Percentiles rank a stretch among this genome's conserved stretches.
phyloP scores from a whole-genome alignment of 1,284 basidiomycete species.

The Xerocomus amazonicus region DNA sequence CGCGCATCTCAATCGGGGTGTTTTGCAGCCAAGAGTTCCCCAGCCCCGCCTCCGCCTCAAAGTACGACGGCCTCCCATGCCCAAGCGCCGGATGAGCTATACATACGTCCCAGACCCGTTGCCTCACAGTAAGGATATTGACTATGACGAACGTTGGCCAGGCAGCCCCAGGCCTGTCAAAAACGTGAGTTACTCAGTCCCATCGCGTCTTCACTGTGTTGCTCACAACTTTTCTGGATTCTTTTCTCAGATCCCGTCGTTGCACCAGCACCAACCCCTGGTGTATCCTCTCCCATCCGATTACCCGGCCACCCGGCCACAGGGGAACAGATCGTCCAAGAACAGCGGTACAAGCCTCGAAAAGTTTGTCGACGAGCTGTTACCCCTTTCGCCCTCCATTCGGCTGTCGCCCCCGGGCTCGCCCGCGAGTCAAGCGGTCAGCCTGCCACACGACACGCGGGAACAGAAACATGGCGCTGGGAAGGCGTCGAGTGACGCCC shows the following conservation, averaged over 20 bases:
- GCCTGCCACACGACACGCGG: not conserved
- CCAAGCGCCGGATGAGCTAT: slow-evolving; percentile 18
- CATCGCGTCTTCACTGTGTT: not conserved
- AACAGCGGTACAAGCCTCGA: slow-evolving; percentile 11
- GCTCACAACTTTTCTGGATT: not conserved
- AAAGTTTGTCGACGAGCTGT: slow-evolving; percentile 16
- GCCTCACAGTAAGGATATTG: not conserved
- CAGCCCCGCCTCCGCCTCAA: slow-evolving; percentile 24
- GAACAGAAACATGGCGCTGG: not conserved
- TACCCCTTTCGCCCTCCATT: slow-evolving; percentile 20
- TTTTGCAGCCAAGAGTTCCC: not conserved
- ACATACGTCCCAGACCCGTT: slow-evolving; percentile 6
- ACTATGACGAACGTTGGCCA: slow-evolving; percentile 9
- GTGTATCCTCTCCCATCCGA: slow-evolving; percentile 3
- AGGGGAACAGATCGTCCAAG: not conserved
- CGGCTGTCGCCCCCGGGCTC: slow-evolving; percentile 21
- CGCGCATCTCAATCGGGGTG: not conserved
- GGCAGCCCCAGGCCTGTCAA: slow-evolving; percentile 10
- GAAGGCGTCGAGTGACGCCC: not conserved
- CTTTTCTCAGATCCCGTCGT: slow-evolving; percentile 5
- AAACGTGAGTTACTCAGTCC: slow-evolving; percentile 13
- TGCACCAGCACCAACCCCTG: slow-evolving; percentile 19
- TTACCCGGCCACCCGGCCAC: not conserved
- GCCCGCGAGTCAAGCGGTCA: slow-evolving; percentile 2
- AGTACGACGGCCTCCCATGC: slow-evolving; percentile 27